Percentiles rank a stretch among this genome's conserved stretches.
Evolutionary conservation across 2,329 filamentous ascomycete species (phyloP).

Genomic region (Fusarium albidum): DNA sequence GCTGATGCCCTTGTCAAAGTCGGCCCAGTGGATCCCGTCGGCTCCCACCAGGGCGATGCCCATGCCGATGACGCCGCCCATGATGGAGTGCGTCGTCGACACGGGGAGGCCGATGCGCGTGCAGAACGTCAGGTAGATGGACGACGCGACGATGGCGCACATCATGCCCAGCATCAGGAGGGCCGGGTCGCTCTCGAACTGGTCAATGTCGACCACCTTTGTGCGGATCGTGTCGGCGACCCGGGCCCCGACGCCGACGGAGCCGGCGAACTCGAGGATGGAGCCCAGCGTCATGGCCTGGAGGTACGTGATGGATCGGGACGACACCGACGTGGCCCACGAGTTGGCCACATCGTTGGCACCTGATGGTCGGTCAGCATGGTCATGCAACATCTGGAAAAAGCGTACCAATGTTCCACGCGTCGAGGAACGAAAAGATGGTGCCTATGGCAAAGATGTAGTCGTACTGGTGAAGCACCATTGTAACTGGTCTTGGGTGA

Average conservation of each 20-base stretch:
- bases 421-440: conserved; percentile 70
- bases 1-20: conserved; percentile 49
- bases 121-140: conserved; percentile 63
- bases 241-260: conserved; percentile 67
- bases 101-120: conserved; percentile 65
- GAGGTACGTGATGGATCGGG: conserved; percentile 68
- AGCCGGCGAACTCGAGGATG: conserved; percentile 68
- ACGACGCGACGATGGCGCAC: conserved; percentile 62
- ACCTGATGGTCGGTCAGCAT: conserved; percentile 26
- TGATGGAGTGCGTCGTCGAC: conserved; percentile 69
- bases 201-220: conserved; percentile 61
- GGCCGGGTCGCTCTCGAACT: conserved; percentile 58
- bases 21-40: conserved; percentile 62
- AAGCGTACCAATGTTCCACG: conserved; percentile 68
- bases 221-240: conserved; percentile 70
- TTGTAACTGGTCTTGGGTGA: too few relatives aligned
- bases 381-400: too few relatives aligned
- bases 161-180: conserved; percentile 68
- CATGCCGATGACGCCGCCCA: conserved; percentile 68
- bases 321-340: conserved; percentile 78
- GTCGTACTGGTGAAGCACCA: conserved; percentile 59
- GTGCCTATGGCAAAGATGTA: conserved; percentile 72
- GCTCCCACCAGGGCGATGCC: conserved; percentile 64
- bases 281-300: conserved; percentile 67
- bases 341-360: conserved; percentile 76